Base-by-base conservation (phyloP, 108 stramenopile species). In the Discostella pseudostelligera region DNA sequence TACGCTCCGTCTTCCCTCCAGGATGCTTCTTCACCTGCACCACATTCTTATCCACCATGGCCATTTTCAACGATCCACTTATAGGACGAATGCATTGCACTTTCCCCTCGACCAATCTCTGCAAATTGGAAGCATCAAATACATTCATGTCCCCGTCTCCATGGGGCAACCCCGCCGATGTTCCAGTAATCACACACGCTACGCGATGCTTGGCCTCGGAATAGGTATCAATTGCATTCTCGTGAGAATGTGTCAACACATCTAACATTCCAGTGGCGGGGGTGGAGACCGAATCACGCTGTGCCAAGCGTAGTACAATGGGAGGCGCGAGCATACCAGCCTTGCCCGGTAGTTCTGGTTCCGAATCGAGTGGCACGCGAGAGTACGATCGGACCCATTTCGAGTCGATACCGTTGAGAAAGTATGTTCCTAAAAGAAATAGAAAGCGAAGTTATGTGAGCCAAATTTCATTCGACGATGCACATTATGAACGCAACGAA, bases 41-140 rank as follows among this genome's bases (percentile, higher is more conserved):
- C 7, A 98, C 91, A 67, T 96, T 96, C 83, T 96, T 96, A 62
- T 96, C 95, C 35, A 97, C 47, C 89, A 97, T 82, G 11, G 83
- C 88, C 72, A 79, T 72, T 47, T 81, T 87, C 12, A 69, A 63
- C 8, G 69, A 64, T 32, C 69, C 88, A 62, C 81, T 79, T 26
- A 98, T 70, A 8, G 82, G 79, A 36, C 81, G 48, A 63, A 98
- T 94, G 70, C 90, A 94, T 22, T 82, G 75, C 40, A 64, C 51
- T 63, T 94, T 83, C 4, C 94, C 97, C 8, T 70, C 65, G 47
- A 96, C 73, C 47, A 96, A 68, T 48, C 83, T 81, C 32, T 82
- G 78, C 63, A 95, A 45, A 70, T 96, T 96, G 59, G 84, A 79
- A 17, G 59, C 47, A 48, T 62, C 60, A 74, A 97, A 97, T 16